Percentiles rank a stretch among this genome's conserved stretches.
These are phyloP conservation scores for Diplocarpon rosae DNA, from an alignment of 2,329 filamentous ascomycete species.

Conservation along the genomic window DNA sequence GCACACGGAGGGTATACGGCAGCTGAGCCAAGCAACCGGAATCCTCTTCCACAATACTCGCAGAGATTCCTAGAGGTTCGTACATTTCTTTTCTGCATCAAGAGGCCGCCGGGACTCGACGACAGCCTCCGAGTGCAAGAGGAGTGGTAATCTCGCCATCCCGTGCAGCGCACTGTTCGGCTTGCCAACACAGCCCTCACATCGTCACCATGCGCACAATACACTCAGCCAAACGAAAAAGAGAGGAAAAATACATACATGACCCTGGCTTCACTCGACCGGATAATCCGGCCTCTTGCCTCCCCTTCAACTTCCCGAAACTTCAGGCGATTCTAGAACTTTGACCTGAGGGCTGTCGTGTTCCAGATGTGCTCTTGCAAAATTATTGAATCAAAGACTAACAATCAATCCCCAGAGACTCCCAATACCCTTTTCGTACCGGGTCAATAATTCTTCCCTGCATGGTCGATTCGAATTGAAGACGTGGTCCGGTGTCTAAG, in stretches of 20 bases:
- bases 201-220: neutral
- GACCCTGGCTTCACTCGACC: no score
- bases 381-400: constrained; percentile 7
- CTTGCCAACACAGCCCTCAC: neutral
- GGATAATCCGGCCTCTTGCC: neutral
- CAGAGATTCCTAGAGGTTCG: no score
- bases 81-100: no score
- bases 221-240: neutral
- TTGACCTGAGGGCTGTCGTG: neutral
- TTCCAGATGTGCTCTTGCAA: constrained; percentile 11
- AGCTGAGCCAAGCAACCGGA: no score
- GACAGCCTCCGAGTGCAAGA: no score
- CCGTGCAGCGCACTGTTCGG: neutral
- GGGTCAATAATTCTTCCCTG: constrained; percentile 11
- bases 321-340: neutral
- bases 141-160: neutral
- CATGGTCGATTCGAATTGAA: constrained; percentile 22
- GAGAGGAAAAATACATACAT: neutral
- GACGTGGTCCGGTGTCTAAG: constrained; percentile 18
- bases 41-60: no score
- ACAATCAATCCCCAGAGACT: constrained; percentile 11
- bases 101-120: no score
- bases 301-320: neutral
- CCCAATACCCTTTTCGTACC: neutral
- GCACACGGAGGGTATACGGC: no score